These are phyloP conservation scores for Knoxia roxburghii DNA, from an alignment of 257 asterid genomes.

Conservation along the genomic window DNA sequence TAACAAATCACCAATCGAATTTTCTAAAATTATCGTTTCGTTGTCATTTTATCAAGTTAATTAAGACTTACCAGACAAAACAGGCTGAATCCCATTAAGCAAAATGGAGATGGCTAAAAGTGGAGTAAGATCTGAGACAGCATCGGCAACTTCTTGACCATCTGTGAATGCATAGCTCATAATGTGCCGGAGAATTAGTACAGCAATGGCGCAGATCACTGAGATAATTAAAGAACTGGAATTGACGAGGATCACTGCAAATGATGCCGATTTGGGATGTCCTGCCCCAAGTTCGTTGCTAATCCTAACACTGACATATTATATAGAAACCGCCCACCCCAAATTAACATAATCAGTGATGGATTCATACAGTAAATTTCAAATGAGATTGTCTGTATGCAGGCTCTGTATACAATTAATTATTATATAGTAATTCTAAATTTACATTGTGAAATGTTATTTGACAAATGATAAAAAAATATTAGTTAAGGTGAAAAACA, in stretches of 20 bases:
- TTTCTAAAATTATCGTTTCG: too few relatives aligned
- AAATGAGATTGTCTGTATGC: too few relatives aligned
- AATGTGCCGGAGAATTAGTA: slow-evolving; percentile 14
- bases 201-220: slow-evolving; percentile 12
- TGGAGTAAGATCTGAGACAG: slow-evolving; percentile 54
- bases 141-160: slow-evolving; percentile 49
- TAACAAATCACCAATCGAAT: too few relatives aligned
- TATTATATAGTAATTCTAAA: too few relatives aligned
- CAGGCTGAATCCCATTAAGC: slow-evolving; percentile 74
- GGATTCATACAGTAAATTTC: too few relatives aligned
- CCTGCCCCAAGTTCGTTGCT: slow-evolving; percentile 33
- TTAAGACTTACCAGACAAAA: slow-evolving; percentile 46
- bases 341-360: too few relatives aligned
- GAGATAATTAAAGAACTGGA: slow-evolving; percentile 14
- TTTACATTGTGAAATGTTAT: too few relatives aligned
- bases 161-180: slow-evolving; percentile 34
- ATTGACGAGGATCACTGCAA: slow-evolving; percentile 21
- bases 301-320: slow-evolving; percentile 23
- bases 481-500: too few relatives aligned
- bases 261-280: slow-evolving; percentile 28
- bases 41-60: too few relatives aligned
- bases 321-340: too few relatives aligned
- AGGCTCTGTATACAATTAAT: too few relatives aligned
- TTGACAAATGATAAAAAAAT: too few relatives aligned
- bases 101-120: slow-evolving; percentile 41